A percentile compares a stretch with the other conserved stretches of the same genome.
Conservation (phyloP, 164 flowering plant species). For the Houttuynia cordata region DNA sequence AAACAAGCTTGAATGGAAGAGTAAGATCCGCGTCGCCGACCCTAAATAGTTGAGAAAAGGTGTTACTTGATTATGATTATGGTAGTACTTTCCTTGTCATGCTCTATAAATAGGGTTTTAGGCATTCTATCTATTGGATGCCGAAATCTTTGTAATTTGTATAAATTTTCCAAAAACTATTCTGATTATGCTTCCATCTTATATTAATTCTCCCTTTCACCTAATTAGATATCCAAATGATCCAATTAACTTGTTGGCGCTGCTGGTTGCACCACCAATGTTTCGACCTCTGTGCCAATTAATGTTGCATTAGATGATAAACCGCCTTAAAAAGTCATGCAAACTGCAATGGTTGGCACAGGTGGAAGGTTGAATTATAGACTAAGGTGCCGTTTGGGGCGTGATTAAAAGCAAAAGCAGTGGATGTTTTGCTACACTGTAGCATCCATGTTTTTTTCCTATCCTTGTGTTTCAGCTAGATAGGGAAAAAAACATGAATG, state of each 20-base stretch:
- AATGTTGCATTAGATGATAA: constrained; percentile 41
- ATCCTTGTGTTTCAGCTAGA: too few relatives aligned
- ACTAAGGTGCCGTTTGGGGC: too few relatives aligned
- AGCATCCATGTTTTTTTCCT: too few relatives aligned
- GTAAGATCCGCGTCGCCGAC: too few relatives aligned
- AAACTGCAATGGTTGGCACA: constrained; percentile 95
- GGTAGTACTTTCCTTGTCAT: not conserved
- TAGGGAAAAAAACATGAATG: too few relatives aligned
- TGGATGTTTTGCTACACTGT: too few relatives aligned
- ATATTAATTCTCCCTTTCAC: constrained; percentile 1
- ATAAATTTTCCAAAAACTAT: not conserved
- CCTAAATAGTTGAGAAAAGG: too few relatives aligned
- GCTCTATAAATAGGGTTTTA: not conserved
- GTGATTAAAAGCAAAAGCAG: too few relatives aligned
- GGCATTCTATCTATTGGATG: not conserved
- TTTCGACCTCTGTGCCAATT: constrained; percentile 60
- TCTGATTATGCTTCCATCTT: not conserved
- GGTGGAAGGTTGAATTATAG: constrained; percentile 80
- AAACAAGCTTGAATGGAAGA: too few relatives aligned
- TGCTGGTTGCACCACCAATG: constrained; percentile 72
- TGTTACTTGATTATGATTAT: too few relatives aligned
- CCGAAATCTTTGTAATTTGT: too few relatives aligned
- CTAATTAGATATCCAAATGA: constrained; percentile 89
- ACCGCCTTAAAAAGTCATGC: constrained; percentile 96
- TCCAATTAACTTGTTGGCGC: constrained; percentile 94